Evolutionary conservation across 192 early-diverging fungal genomes (phyloP), one percentile per base, ranked within the genome.

Genomic region (Cetraspora pellucida): DNA sequence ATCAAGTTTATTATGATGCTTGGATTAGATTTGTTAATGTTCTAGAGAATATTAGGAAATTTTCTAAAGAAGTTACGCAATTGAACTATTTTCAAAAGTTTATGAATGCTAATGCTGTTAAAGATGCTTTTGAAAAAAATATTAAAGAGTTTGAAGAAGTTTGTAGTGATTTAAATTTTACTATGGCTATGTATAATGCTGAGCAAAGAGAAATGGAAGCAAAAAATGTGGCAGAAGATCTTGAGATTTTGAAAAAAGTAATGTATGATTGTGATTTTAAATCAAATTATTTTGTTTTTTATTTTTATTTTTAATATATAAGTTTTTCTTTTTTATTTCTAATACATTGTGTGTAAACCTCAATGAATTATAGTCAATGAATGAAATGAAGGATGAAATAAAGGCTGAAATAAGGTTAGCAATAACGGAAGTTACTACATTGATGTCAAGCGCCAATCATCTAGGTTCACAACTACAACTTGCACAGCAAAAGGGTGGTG

Each of bases 31-130:
- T 71, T 25, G 47, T 52, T 14, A 14, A 49, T 30, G 27, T 71
- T 27, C 31, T 71, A 19, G 50, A 71, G 27, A 49, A 71, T 11
- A 71, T 71, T 54, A 71, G 14, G 19, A 54, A 9, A n/a, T 71
- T 71, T 17, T 23, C 30, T 49, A 27, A 71, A 71, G 68, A 71
- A 19, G 49, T 71, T 17, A 49, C 47, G 52, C 23, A 21, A 16
- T 17, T 52, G 10, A 52, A 2, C 2, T 52, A 46, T 28, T 71
- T 50, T 71, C 23, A 71, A 54, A 71, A 71, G 16, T 71, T 30
- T 71, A 25, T 54, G 25, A 54, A 71, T 44, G 47, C 23, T 54
- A 50, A 31, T 52, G 23, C 69, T 27, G 44, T 71, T 17, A 54
- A 71, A 54, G 28, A 16, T 13, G n/a, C 17, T 30, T 71, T 71